Base-by-base conservation (phyloP, 148 eudicot species). In the Silene conica region DNA sequence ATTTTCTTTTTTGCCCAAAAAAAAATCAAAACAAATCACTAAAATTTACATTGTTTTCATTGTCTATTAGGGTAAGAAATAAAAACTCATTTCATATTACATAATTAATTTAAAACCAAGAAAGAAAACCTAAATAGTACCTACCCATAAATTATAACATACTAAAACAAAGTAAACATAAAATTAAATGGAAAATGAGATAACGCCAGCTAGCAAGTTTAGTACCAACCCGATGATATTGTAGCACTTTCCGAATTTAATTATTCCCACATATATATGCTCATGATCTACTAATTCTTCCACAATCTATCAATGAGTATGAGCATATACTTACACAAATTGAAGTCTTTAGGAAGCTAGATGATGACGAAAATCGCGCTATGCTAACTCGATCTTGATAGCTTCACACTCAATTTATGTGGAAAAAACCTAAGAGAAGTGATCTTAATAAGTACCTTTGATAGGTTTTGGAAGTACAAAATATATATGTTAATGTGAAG, bases 301-400 rank as follows among this genome's bases (percentile, higher is more conserved):
- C 31, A 14, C 19, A 34, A 64, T 64, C 21, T 64, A 31, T 6
- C 21, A 64, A 34, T 34, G 21, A 34, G 9, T 16, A 34, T 7
- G 11, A 64, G 6, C 68, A 64, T 64, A 48, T 34, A 45, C 70
- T 67, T 67, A 67, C 70, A 34, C 48, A 34, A 65, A 65, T 18
- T 18, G 38, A 65, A 38, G 20, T 48, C 23, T 65, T 14, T 21
- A 5, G 43, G 69, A 19, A 31, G 22, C 55, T 19, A 41, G 26
- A 15, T 4, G 25, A 67, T 16, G 22, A 43, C 9, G 1, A 38
- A 1, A 12, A 25, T 23, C 2, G 6, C 20, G 28, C 11, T 62
- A 50, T 10, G 6, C 6, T 26, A 26, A 63, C 19, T 31, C 9
- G n/a, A n/a, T n/a, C n/a, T 34, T 34, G 41, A 34, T 34, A n/a